Evolutionary conservation across 108 stramenopile genomes (phyloP), one percentile per base, ranked within the genome.

Genomic region (Skeletonema grethae): DNA sequence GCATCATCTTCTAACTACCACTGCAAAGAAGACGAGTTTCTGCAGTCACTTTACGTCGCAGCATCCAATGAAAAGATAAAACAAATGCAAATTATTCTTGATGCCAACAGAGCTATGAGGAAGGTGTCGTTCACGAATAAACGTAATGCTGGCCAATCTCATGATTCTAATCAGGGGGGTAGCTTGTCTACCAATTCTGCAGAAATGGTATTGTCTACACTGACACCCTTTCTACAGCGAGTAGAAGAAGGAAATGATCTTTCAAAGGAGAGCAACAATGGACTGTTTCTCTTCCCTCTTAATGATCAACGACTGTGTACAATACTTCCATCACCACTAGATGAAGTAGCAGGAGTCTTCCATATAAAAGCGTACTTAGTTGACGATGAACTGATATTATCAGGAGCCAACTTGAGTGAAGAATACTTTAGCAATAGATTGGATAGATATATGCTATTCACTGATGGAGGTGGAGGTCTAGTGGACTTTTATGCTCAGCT

Each of bases 311-410:
- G 78, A 16, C 65, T 77, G 59, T 65, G 82, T 18, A 25, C 67
- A 7, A 61, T 88, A 25, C 69, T 95, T 0, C 90, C 91, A 2
- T 89, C 90, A 59, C 94, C 94, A 8, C 73, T 90, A 9, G 79
- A 92, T 67, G 92, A 95, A 81, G 84, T 91, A 16, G 83, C 83
- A 12, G 95, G 95, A 4, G 95, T 95, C 16, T 93, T 93, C 80
- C 95, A 95, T 67, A 82, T 93, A 32, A 95, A 95, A 75, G 85
- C 85, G 8, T 95, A 91, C 70, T 84, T 91, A 28, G 63, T 93
- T 7, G 94, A 95, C 70, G 90, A 95, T 76, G 69, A 73, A 43
- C 46, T 93, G 36, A 72, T 95, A 28, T 73, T 93, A 35, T 87
- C 88, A 4, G 91, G 91, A n/a, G 94, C 94, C 22, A 95, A 95